phyloP scores from a whole-genome alignment of 352 stramenopile genomes.

The Phytophthora colocasiae region DNA sequence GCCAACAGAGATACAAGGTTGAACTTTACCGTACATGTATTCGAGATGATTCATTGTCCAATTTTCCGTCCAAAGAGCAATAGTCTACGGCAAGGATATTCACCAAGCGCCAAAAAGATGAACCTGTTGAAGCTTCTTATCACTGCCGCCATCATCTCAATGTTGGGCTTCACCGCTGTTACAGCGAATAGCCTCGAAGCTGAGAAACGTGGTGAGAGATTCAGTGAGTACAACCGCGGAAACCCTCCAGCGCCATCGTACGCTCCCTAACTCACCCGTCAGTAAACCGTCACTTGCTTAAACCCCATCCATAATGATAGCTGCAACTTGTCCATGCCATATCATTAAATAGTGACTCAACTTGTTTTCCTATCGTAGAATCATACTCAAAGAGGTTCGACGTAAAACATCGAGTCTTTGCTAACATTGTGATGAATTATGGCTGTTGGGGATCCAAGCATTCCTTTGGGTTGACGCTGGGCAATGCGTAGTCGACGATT shows the following conservation, averaged over 20 bases:
- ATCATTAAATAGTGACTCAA: no score
- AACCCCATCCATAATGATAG: no score
- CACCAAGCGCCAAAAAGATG: background rate
- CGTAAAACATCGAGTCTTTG: slow-evolving; percentile 72
- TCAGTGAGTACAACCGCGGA: background rate
- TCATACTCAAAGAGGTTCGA: slow-evolving; percentile 22
- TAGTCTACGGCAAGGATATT: background rate
- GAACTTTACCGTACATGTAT: no score
- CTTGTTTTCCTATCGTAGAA: no score
- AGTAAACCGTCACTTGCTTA: no score
- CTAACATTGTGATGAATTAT: slow-evolving; percentile 50
- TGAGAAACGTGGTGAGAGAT: background rate
- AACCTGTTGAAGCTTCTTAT: background rate
- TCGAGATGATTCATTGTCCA: no score
- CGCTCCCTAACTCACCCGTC: no score
- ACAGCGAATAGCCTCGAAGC: background rate
- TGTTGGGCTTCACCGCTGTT: background rate
- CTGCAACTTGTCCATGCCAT: no score
- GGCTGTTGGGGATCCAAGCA: slow-evolving; percentile 35
- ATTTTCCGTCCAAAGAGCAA: background rate
- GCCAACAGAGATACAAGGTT: no score
- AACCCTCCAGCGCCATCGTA: background rate
- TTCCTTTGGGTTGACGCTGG: slow-evolving; percentile 52
- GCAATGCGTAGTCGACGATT: slow-evolving; percentile 37
- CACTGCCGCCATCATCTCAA: background rate